Base-by-base conservation (phyloP, 768 basidiomycete genomes). In the Podaxis rugospora region DNA sequence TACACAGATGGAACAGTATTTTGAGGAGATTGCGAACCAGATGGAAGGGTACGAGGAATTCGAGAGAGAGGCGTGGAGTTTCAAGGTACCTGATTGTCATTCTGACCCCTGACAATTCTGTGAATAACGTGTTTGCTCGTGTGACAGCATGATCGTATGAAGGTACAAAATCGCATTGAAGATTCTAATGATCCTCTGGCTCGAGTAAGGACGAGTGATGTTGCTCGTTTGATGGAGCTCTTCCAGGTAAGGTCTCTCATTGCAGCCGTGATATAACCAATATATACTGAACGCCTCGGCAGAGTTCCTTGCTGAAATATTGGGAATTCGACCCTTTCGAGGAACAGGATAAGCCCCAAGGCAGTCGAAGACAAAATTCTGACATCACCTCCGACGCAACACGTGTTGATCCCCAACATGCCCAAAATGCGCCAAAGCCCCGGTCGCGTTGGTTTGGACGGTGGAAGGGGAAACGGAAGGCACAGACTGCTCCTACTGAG, bases 161-260 rank as follows among this genome's bases (percentile, higher is more conserved):
- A 78, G 51, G 84, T 93, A 16, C 87, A 90, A 70, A 83, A 83
- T 51, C 80, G 89, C 39, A 68, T 85, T 16, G 68, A 76, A 1
- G 84, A 87, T 25, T 71, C 74, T 16, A 71, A 75, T 16, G 76
- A 66, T 32, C 51, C 71, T 7, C 76, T 78, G 46, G 76, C 74
- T 3, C 70, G 70, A 57, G 80, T 93, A 59, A 85, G 82, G 70
- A 90, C 91, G 2, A 88, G 89, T 65, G 92, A 94, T 66, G 76
- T 93, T 42, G 89, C 92, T 5, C 80, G 90, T 18, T 75, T 93
- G 14, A 91, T 94, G 89, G 92, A 93, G 66, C 73, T 93, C 2
- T 92, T 93, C 67, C 92, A 92, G 75, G 89, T 83, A 62, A 59
- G 71, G 51, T 13, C 5, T 9, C 57, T 32, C 21, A 36, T 23